Evolutionary conservation across 1,284 basidiomycete genomes (phyloP), one percentile per base, ranked within the genome.

Genomic region (Ustilago trichophora): DNA sequence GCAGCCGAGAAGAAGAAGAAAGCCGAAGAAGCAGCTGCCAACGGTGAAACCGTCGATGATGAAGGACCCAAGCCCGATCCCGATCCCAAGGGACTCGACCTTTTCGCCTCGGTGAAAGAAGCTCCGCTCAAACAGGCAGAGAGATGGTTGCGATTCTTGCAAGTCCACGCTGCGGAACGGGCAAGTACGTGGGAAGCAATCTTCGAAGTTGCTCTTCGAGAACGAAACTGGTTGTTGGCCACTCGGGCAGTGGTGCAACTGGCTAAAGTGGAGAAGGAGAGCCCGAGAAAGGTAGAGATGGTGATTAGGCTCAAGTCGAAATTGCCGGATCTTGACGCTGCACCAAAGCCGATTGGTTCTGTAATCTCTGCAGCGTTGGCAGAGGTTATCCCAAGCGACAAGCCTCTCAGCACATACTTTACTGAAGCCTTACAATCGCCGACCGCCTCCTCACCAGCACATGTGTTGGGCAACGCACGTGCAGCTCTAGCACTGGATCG

Each of bases 181-280:
- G 81, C 91, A 8, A 88, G 91, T 33, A 88, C 88, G 6, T 94
- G 92, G 90, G 81, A 88, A 36, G 85, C 85, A 0, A 85, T 86
- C 2, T 96, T 91, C 77, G 92, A 97, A 76, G 88, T 98, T 22
- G 88, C 90, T 21, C 82, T 91, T 18, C 85, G 92, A 46, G 85
- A 89, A 79, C 87, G 88, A 76, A 91, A 91, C 80, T 89, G 89
- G 74, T 82, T 94, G 22, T 89, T 91, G 72, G 93, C 92, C 0
- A 83, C 88, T 1, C 85, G 87, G 59, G 91, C 91, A 0, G 84
- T 98, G 5, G 85, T 84, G 9, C 84, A 83, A 2, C 90, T 89
- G 1, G 83, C 85, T 11, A 78, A 83, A 0, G 72, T 93, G 10
- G 85, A 89, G 50, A 67, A 86, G 0, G 83, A 87, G 9, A 82